Evolutionary conservation across 768 basidiomycete species (phyloP).

Genomic region (Boletus edulis): DNA sequence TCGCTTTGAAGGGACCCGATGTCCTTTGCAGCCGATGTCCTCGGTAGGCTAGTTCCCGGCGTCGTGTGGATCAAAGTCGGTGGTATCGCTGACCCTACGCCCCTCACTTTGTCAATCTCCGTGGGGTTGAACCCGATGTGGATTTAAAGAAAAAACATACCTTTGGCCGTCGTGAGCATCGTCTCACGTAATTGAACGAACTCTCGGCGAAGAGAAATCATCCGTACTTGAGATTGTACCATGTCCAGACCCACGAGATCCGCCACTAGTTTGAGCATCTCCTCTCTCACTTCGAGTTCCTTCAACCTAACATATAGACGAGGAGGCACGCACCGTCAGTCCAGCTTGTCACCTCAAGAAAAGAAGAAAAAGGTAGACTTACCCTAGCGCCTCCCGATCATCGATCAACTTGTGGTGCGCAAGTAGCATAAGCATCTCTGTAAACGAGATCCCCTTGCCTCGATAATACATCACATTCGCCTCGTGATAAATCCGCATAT

Average conservation of each 20-base stretch:
- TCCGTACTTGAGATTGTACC: slow-evolving; percentile 75
- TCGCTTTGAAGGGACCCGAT: slow-evolving; percentile 43
- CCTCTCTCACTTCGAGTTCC: slow-evolving; percentile 73
- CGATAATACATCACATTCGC: slow-evolving; percentile 70
- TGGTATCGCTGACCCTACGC: slow-evolving; percentile 51
- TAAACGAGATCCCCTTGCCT: slow-evolving; percentile 86
- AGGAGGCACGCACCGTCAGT: neutral
- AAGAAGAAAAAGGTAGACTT: slow-evolving; percentile 31
- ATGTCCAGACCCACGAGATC: slow-evolving; percentile 85
- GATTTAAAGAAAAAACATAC: neutral
- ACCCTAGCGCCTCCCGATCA: slow-evolving; percentile 87
- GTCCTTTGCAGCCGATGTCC: slow-evolving; percentile 48
- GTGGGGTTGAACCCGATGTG: neutral
- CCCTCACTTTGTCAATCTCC: neutral
- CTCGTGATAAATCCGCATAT: slow-evolving; percentile 83
- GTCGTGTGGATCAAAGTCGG: slow-evolving; percentile 61
- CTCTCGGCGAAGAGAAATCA: slow-evolving; percentile 67
- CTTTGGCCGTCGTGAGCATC: slow-evolving; percentile 28
- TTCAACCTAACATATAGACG: slow-evolving; percentile 52
- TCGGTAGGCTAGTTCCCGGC: slow-evolving; percentile 27
- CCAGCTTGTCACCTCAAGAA: neutral
- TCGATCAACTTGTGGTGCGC: slow-evolving; percentile 92
- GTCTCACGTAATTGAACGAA: slow-evolving; percentile 53
- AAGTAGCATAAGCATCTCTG: slow-evolving; percentile 80
- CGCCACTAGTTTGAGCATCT: slow-evolving; percentile 74